Percentiles rank a stretch among this genome's conserved stretches.
These are phyloP conservation scores for Vickermania ingenoplastis DNA, from an alignment of 208 protist species.

Conservation along the genomic window DNA sequence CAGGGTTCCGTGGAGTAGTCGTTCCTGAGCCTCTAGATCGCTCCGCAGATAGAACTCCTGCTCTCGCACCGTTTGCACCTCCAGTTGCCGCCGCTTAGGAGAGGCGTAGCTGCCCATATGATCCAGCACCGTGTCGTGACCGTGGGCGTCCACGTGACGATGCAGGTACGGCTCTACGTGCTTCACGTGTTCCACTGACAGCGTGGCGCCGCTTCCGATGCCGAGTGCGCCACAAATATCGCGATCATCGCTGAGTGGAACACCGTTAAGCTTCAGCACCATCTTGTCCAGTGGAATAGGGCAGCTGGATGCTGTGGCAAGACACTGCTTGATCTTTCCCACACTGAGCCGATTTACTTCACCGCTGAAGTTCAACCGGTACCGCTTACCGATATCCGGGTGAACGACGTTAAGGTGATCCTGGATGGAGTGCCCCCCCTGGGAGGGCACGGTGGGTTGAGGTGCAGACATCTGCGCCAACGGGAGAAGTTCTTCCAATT, in stretches of 20 bases:
- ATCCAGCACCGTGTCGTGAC: neutral
- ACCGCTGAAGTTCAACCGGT: constrained; percentile 39
- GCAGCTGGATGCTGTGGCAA: constrained; percentile 39
- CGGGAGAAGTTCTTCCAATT: too few species aligned
- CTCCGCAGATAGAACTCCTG: constrained; percentile 28
- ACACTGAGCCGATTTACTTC: constrained; percentile 39
- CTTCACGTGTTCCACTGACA: constrained; percentile 29
- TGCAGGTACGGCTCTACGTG: neutral
- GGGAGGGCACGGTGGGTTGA: neutral
- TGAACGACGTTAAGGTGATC: constrained; percentile 46
- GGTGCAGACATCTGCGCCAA: neutral
- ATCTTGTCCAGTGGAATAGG: constrained; percentile 28
- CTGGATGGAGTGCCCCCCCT: neutral
- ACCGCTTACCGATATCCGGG: constrained; percentile 45
- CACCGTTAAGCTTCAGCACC: constrained; percentile 48
- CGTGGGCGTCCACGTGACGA: neutral
- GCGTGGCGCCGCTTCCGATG: constrained; percentile 41
- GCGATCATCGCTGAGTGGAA: constrained; percentile 24
- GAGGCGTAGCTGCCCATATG: constrained; percentile 7
- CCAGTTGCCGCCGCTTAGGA: constrained; percentile 27
- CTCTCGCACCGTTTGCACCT: constrained; percentile 58
- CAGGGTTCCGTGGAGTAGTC: constrained; percentile 22
- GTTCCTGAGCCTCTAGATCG: constrained; percentile 16
- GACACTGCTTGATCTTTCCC: constrained; percentile 59
- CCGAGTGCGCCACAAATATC: constrained; percentile 43